Base-by-base conservation (phyloP, 805 yeast genomes). In the Komagataella mondaviorum region DNA sequence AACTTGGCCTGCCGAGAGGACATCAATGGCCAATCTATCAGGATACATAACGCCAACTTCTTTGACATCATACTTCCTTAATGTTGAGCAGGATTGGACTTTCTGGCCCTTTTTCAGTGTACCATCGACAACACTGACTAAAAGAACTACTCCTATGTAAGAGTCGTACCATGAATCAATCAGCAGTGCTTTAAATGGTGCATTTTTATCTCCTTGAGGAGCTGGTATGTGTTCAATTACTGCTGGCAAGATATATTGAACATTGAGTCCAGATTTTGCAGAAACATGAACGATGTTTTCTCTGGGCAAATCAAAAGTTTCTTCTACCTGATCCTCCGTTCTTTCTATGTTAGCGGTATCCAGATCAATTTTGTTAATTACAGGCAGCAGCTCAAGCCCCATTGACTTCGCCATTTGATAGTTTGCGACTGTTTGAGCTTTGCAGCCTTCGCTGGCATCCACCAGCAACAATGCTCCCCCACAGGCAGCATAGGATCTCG, bases 131-230 rank as follows among this genome's bases (percentile, higher is more conserved):
- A 90, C 78, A 62, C 87, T 78, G 1, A 91, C 85, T 48, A 91
- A 69, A 68, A 90, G 72, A 2, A 93, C 87, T 4, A 91, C 98
- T 1, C 99, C 99, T 8, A 87, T 76, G 59, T 88, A 93, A 2
- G 88, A 75, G 63, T 91, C 98, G 62, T 89, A 93, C 99, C 99
- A 91, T 3, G 97, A 90, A 63, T 91, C 99, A n/a, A 91, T 95
- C 49, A 91, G 71, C 52, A 91, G 77, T 0, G 89, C 86, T 55
- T 85, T 77, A 49, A 85, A 67, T 0, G 90, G 89, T 1, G 61
- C 64, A 5, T 63, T 59, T 0, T 63, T 49, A 17, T 71, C 66
- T 4, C 95, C 95, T 0, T 68, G 63, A 1, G 96, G 96, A 2
- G 84, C 69, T 1, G 95, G 95, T n/a, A 93, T 82, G 45, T 81